Base-by-base conservation (phyloP, 768 basidiomycete genomes). In the Termitomyces eurrhizus region DNA sequence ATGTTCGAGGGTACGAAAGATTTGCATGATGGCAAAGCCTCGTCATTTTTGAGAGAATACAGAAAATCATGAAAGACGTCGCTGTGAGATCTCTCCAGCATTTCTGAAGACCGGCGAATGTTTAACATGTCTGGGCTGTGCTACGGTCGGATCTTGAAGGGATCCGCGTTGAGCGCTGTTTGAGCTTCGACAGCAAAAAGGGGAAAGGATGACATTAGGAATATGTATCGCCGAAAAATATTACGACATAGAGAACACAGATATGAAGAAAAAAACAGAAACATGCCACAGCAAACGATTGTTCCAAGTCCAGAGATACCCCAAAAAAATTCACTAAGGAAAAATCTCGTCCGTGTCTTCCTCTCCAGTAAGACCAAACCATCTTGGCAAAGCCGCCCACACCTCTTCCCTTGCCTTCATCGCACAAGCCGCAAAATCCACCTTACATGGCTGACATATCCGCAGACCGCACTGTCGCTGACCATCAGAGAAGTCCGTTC, bases 401-500 rank as follows among this genome's bases (percentile, higher is more conserved):
- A 87, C 83, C 65, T 84, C 84, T 69, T 81, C 78, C 61, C 84
- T 68, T 51, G 82, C 82, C 45, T 73, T 74, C 58, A 69, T 70
- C 48, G 68, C 69, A 21, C 62, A 62, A 37, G 56, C 70, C 57
- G 72, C 68, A 67, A 87, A 82, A 56, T 83, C 83, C 35, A 71
- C 68, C 69, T 81, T 82, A 63, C 77, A 87, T 62, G 72, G 69
- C 63, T 66, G 74, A 68, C 83, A 90, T 76, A 79, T 84, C 73
- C 68, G 75, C 63, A 88, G 68, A 52, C 83, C 83, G 59, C 82
- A 81, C 68, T 75, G 74, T 58, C 72, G 70, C 58, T 80, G 76
- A 4, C 87, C 88, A 68, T 88, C 84, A 51, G 83, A 83, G 69
- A 88, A 89, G 68, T 90, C 89, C 54, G 80, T 86, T 52, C 89